These are phyloP conservation scores for Agaricus subrufescens DNA, from an alignment of 768 basidiomycete genomes.

Conservation along the genomic window DNA sequence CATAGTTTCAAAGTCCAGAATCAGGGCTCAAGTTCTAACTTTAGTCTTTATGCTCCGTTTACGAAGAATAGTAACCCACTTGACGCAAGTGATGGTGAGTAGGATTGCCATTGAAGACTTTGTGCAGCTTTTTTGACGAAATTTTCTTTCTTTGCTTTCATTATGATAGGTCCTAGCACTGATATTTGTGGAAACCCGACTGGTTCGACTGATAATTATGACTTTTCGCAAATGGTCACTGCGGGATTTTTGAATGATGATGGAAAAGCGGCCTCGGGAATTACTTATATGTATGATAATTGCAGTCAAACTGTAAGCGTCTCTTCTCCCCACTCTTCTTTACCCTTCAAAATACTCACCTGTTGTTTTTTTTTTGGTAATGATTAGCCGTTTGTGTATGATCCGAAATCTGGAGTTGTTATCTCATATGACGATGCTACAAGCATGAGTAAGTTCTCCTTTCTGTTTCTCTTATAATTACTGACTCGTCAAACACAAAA, in stretches of 20 bases:
- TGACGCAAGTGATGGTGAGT: slow-evolving; percentile 13
- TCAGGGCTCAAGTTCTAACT: slow-evolving; percentile 38
- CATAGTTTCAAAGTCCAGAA: slow-evolving; percentile 57
- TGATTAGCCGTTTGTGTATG: slow-evolving; percentile 63
- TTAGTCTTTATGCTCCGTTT: slow-evolving; percentile 39
- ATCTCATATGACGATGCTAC: slow-evolving; percentile 64
- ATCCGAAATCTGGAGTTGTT: slow-evolving; percentile 45
- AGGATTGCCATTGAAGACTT: not conserved
- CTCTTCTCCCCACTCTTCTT: not conserved
- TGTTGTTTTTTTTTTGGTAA: not conserved
- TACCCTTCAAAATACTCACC: not conserved
- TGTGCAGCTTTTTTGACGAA: not conserved
- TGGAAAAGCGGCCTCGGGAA: slow-evolving; percentile 42
- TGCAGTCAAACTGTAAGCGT: slow-evolving; percentile 70
- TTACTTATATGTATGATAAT: slow-evolving; percentile 53
- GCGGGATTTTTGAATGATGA: slow-evolving; percentile 46
- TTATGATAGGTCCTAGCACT: not conserved
- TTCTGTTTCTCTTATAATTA: not conserved
- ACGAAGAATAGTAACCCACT: slow-evolving; percentile 34
- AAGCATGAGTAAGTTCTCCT: slow-evolving; percentile 42
- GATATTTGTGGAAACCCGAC: slow-evolving; percentile 45
- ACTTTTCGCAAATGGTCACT: slow-evolving; percentile 58
- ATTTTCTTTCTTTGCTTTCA: not conserved
- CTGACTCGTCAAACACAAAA: not conserved
- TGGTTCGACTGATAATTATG: slow-evolving; percentile 45